phyloP scores from a whole-genome alignment of 2,329 filamentous ascomycete genomes.

The Fusarium irregulare region DNA sequence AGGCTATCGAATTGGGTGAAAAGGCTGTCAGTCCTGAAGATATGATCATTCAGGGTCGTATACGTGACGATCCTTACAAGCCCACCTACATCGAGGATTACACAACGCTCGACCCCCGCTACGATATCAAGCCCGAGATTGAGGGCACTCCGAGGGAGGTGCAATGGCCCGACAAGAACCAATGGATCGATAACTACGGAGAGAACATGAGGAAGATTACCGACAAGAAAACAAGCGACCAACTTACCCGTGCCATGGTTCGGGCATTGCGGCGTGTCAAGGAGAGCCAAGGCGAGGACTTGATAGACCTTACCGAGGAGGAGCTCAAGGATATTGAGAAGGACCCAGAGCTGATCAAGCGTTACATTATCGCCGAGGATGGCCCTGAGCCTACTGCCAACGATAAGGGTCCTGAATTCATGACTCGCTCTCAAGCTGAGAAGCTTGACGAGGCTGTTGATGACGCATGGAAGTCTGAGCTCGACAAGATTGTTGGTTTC shows the following conservation, averaged over 20 bases:
- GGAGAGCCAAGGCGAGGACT: slow-evolving; percentile 55
- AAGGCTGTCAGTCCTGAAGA: slow-evolving; percentile 79
- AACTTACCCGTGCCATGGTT: slow-evolving; percentile 56
- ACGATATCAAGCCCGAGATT: slow-evolving; percentile 74
- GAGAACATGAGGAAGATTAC: slow-evolving; percentile 57
- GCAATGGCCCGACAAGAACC: slow-evolving; percentile 70
- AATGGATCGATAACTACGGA: slow-evolving; percentile 68
- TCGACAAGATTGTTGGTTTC: slow-evolving; percentile 50
- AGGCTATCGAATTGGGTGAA: slow-evolving; percentile 85
- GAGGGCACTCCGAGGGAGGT: slow-evolving; percentile 62
- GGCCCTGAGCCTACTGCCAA: slow-evolving; percentile 43
- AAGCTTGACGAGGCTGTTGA: slow-evolving; percentile 54
- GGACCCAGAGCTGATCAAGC: slow-evolving; percentile 54
- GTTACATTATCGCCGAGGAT: slow-evolving; percentile 52
- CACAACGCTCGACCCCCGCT: slow-evolving; percentile 77
- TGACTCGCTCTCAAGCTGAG: slow-evolving; percentile 52
- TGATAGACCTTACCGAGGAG: slow-evolving; percentile 63
- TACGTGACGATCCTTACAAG: slow-evolving; percentile 78
- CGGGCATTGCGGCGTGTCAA: slow-evolving; percentile 57
- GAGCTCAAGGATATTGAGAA: slow-evolving; percentile 56
- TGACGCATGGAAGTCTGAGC: slow-evolving; percentile 53
- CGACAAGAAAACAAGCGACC: slow-evolving; percentile 57
- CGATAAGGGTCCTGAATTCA: slow-evolving; percentile 41
- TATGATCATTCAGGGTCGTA: slow-evolving; percentile 76
- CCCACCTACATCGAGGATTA: slow-evolving; percentile 87